Base-by-base conservation (phyloP, 2,329 filamentous ascomycete genomes). In the Penicillium psychrosexuale region DNA sequence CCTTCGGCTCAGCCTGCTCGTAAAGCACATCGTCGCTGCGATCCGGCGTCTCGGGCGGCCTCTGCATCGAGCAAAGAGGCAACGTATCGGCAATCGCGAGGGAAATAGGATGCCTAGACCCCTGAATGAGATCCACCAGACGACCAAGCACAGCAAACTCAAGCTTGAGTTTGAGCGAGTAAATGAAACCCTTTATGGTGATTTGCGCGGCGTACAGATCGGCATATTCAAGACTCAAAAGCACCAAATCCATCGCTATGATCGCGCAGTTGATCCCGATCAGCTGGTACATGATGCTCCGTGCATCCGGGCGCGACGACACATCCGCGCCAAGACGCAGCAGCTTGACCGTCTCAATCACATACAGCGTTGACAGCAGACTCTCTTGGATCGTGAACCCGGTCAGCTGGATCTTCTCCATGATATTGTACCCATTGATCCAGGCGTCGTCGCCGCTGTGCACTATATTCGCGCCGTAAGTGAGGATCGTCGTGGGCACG, bases 131-230 rank as follows among this genome's bases (percentile, higher is more conserved):
- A 54, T 73, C 68, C 15, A 79, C 74, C 3, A 80, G 64, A 34
- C 73, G 72, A 28, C 81, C 73, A 9, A 85, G 70, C 38, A 85
- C 78, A 15, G 80, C 78, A 57, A 80, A 78, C 66, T 85, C 83
- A n/a, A 83, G 74, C 56, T 82, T 81, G 38, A 82, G 71, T 37
- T 72, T 72, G 22, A 72, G 55, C 59, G 69, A 72, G 57, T 72
- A 71, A 13, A 72, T 53, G 43, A 75, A 73, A 12, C 71, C 70
- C 61, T 77, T 77, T 33, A 74, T 65, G 5, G 69, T 72, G 15
- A 72, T 73, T 59, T 78, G 75, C 17, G 76, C 60, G 3, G 69
- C 66, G 36, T 74, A 75, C 19, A 77, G 67, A 51, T 71, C 67
- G 36, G 73, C 73, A 61, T 75, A 76, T 34, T 74, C 66, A 17